phyloP scores from a whole-genome alignment of 768 basidiomycete genomes.

The Tulasnella sp. region DNA sequence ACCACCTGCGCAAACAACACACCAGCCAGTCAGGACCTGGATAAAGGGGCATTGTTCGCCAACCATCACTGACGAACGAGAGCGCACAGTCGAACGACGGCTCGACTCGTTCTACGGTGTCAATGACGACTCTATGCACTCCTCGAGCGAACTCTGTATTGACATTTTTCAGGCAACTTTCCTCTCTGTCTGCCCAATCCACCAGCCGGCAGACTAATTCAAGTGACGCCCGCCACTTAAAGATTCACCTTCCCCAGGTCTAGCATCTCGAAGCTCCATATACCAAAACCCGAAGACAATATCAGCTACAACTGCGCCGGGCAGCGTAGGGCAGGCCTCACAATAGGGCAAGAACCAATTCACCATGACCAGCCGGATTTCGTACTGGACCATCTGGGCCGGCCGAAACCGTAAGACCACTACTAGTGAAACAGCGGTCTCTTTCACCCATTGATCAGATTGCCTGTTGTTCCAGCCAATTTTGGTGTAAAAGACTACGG shows the following conservation, averaged over 20 bases:
- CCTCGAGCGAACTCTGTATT: not conserved
- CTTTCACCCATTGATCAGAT: not conserved
- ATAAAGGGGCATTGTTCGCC: conserved; percentile 1
- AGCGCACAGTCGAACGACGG: not conserved
- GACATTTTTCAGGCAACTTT: not conserved
- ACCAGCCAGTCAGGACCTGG: not conserved
- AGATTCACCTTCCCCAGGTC: not conserved
- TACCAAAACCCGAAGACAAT: not conserved
- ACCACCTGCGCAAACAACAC: not conserved
- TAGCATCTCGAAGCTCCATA: not conserved
- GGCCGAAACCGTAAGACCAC: not conserved
- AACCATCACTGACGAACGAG: not conserved
- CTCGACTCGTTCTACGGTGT: not conserved
- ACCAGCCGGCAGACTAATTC: not conserved
- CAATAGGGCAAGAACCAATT: not conserved
- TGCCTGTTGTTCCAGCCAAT: not conserved
- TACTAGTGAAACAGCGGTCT: not conserved
- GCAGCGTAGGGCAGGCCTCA: not conserved
- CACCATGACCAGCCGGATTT: not conserved
- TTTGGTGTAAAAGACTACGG: not conserved
- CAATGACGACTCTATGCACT: not conserved
- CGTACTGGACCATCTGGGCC: not conserved
- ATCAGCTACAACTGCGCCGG: not conserved
- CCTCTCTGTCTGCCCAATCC: not conserved
- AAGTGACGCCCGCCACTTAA: not conserved